Base-by-base conservation (phyloP, 345 rosid species). In the Euphorbia pulcherrima region DNA sequence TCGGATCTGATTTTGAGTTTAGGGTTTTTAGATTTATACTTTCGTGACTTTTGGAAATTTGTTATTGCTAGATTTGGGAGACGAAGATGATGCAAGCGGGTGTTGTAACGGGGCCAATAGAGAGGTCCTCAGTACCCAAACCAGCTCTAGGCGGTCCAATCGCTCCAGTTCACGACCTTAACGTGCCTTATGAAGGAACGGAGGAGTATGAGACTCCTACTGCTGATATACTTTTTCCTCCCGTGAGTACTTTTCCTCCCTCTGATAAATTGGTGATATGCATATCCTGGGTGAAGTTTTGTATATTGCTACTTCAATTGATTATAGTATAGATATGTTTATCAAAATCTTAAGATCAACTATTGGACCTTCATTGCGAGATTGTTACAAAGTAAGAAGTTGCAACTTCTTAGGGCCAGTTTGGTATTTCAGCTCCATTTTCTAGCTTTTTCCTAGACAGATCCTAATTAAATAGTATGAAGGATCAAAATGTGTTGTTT, bases 121-220 rank as follows among this genome's bases (percentile, higher is more conserved):
- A 88, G 37, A 86, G 97, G 83, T 80, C 96, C 13, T 75, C 88
- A 1, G 82, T 71, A 44, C 71, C 79, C 24, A 92, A 82, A 87
- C 74, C 81, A 1, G 74, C 78, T 1, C 84, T 88, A 12, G 96
- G 91, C 29, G 90, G 84, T 52, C 80, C 80, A 20, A 61, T 84
- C 58, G 83, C 92, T 41, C 90, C 96, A 0, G 96, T 89, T 20
- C 97, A 88, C 50, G 99, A 95, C 77, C 90, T 95, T 39, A 95
- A 95, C 83, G 99, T 89, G 18, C 99, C 99, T 0, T 95, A 95
- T 64, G 90, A 95, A 70, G 97, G 89, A 60, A 76, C 91, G 0
- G 99, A 95, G 79, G 99, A 95, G 78, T 95, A 84, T 18, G 97
- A 95, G 79, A 95, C 99, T 60, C 99, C 99, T 30, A 95, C 99